phyloP scores from a whole-genome alignment of 495 filamentous ascomycete genomes.

The Opeltia flavorubescens region DNA sequence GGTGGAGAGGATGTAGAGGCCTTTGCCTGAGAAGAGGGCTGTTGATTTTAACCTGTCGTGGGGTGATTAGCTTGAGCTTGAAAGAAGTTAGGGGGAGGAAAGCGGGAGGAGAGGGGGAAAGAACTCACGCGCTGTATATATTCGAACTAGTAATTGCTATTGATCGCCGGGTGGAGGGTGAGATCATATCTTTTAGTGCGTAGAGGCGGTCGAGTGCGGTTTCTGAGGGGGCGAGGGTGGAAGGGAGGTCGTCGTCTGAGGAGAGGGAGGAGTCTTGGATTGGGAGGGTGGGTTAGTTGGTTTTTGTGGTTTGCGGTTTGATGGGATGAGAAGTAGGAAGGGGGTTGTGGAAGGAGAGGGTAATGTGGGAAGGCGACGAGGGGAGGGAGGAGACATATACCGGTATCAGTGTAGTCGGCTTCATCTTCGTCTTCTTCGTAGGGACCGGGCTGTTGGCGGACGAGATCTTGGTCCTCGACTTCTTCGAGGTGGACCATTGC shows the following conservation, averaged over 20 bases:
- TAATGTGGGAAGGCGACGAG: constrained; percentile 4
- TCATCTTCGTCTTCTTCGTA: constrained; percentile 69
- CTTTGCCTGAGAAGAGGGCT: constrained; percentile 60
- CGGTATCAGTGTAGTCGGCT: constrained; percentile 79
- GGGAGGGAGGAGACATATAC: constrained; percentile 32
- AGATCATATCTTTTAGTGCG: constrained; percentile 85
- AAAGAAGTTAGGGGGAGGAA: constrained; percentile 25
- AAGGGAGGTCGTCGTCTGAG: constrained; percentile 37
- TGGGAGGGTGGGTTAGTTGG: not conserved
- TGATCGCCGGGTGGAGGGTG: constrained; percentile 62
- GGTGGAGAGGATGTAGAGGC: constrained; percentile 76
- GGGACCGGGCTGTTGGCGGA: constrained; percentile 52
- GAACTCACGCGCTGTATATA: not conserved
- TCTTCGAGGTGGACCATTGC: constrained; percentile 92
- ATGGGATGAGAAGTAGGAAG: constrained; percentile 9
- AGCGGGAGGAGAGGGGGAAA: not conserved
- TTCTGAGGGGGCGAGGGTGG: constrained; percentile 18
- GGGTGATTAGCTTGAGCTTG: not conserved
- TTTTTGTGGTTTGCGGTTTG: constrained; percentile 5
- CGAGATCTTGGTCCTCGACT: constrained; percentile 91
- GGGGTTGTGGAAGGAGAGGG: constrained; percentile 2
- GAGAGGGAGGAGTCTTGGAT: constrained; percentile 49
- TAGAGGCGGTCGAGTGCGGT: constrained; percentile 27
- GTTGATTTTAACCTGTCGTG: constrained; percentile 41
- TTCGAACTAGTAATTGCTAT: constrained; percentile 44